Evolutionary conservation across 441 rosid species (phyloP).

Genomic region (Omphalea diandra): DNA sequence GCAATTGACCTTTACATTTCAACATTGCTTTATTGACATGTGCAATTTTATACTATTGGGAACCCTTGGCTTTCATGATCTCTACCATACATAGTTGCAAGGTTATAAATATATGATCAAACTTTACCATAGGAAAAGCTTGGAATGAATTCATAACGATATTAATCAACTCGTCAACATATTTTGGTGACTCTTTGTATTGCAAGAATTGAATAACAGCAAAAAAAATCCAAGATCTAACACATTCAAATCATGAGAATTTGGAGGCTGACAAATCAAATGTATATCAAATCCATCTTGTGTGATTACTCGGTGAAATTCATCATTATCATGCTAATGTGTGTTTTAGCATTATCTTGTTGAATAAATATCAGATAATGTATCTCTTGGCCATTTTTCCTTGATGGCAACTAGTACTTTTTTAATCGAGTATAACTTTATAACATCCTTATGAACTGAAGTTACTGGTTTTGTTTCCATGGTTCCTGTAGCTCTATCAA

Average conservation of each 20-base stretch:
- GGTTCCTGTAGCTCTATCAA: background rate
- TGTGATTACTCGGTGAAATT: background rate
- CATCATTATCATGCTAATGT: background rate
- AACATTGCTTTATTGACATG: too few species aligned
- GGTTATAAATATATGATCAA: background rate
- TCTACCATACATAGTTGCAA: too few species aligned
- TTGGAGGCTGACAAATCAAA: background rate
- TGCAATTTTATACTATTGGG: too few species aligned
- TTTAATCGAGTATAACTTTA: background rate
- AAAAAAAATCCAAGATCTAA: background rate
- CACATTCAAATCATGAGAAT: background rate
- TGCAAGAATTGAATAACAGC: background rate
- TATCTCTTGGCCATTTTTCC: too few species aligned
- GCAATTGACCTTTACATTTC: too few species aligned
- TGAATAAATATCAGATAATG: too few species aligned
- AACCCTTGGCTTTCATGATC: too few species aligned
- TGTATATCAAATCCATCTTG: background rate
- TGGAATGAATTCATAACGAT: background rate
- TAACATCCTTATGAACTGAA: background rate
- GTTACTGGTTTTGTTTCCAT: background rate
- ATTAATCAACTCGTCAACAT: background rate
- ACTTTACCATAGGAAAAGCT: background rate
- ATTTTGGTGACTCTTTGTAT: background rate
- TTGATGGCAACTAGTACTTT: too few species aligned
- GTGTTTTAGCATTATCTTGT: background rate